Base-by-base conservation (phyloP, 768 basidiomycete genomes). In the Imleria badia region DNA sequence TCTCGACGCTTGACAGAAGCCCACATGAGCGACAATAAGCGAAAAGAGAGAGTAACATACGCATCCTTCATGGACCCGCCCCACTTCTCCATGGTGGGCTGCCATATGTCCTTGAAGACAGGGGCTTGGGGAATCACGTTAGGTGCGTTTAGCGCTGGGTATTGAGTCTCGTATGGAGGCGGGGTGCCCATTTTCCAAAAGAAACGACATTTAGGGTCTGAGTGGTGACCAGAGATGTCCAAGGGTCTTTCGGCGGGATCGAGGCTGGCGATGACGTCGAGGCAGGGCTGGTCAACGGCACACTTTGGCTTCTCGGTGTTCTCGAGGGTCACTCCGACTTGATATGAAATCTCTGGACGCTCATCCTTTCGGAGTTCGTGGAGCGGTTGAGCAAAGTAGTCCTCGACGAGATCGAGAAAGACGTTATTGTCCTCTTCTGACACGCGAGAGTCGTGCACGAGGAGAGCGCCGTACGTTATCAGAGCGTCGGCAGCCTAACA, bases 191-290 rank as follows among this genome's bases (percentile, higher is more conserved):
- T 91, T 65, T 79, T 88, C 86, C 89, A 93, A 73, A 94, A 94
- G 76, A 93, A 97, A 58, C 95, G 81, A 68, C 92, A 96, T 71
- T 98, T 98, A 0, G 95, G 95, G 70, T 98, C 95, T 2, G 93
- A 91, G 8, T 81, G 78, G 58, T 91, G 88, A 7, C 78, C 87
- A 26, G 78, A 76, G 52, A 91, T 85, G 69, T 98, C 95, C 47
- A 98, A 71, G 8, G 95, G 95, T 30, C 95, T 73, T 65, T 98
- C 91, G 0, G 79, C 71, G 3, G 86, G 85, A 36, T 89, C 89
- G 22, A 98, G 77, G 3, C 75, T 75, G 47, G 82, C 81, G 60
- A 98, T 98, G 54, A 98, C 78, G 38, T 77, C 76, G 39, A 91
- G 78, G 66, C 95, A 98, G 12, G 89, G 84, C 45, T 89, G 86